Evolutionary conservation across 2,329 filamentous ascomycete genomes (phyloP).

Genomic region (Ophiostoma ulmi): DNA sequence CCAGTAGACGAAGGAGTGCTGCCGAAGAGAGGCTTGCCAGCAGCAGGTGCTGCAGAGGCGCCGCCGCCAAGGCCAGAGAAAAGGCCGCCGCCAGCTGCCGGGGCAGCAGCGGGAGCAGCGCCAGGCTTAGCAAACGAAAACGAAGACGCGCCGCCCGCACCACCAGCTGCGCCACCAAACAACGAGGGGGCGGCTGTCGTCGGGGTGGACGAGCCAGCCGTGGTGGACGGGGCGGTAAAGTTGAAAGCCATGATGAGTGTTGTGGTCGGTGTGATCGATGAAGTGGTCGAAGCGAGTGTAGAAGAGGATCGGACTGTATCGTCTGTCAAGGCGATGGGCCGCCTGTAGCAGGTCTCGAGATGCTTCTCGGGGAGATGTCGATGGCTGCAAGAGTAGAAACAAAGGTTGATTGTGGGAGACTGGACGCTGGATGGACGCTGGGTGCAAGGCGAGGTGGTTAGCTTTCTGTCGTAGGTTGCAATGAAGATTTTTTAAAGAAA

Average conservation of each 20-base stretch:
- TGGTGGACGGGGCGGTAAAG: conserved; percentile 34
- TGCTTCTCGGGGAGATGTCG: neutral
- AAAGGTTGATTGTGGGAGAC: neutral
- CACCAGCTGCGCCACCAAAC: conserved; percentile 19
- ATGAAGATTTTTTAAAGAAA: neutral
- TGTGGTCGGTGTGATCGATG: conserved; percentile 16
- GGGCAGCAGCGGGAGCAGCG: conserved; percentile 30
- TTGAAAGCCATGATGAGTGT: conserved; percentile 27
- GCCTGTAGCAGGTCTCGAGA: neutral
- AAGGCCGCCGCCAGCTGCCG: conserved; percentile 18
- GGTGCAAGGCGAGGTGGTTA: neutral
- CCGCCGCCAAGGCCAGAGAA: conserved; percentile 9
- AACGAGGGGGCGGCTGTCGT: conserved; percentile 36
- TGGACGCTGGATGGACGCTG: neutral
- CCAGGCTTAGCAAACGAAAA: conserved; percentile 34
- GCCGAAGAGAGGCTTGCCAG: neutral
- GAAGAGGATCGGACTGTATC: neutral
- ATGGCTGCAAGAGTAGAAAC: neutral
- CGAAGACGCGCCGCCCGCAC: neutral
- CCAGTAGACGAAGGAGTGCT: neutral
- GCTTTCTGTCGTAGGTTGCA: neutral
- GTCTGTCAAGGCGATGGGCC: conserved; percentile 2
- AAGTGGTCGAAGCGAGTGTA: neutral
- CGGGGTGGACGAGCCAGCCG: conserved; percentile 37
- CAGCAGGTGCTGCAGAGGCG: neutral